These are phyloP conservation scores for Metarhizium sp. DNA, from an alignment of 2,329 filamentous ascomycete species.

Conservation along the genomic window DNA sequence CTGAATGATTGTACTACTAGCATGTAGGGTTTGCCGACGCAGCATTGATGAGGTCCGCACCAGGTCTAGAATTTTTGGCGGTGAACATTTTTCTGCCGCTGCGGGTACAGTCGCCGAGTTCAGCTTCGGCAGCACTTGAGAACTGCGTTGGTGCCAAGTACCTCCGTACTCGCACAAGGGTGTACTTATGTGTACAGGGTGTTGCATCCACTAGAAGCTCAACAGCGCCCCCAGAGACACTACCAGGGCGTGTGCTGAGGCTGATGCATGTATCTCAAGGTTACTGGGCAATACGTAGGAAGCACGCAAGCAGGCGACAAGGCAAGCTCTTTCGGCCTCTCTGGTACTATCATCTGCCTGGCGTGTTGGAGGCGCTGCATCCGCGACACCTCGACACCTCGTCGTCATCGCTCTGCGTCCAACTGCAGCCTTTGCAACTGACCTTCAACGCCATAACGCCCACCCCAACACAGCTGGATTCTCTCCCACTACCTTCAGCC, in stretches of 20 bases:
- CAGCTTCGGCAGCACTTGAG: conserved; percentile 5
- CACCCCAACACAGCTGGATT: not conserved
- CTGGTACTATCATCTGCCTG: too few species aligned
- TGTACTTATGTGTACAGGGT: too few species aligned
- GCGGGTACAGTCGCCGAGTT: not conserved
- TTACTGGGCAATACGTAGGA: not conserved
- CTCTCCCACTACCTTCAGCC: not conserved
- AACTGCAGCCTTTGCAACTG: not conserved
- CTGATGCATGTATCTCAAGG: not conserved
- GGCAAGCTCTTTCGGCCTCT: too few species aligned
- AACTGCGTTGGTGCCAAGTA: not conserved
- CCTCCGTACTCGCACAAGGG: too few species aligned
- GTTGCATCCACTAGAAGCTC: too few species aligned
- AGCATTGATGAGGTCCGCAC: not conserved
- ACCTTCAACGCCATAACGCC: not conserved
- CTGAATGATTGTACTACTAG: too few species aligned
- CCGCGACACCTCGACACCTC: not conserved
- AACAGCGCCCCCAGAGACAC: too few species aligned
- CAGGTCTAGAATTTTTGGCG: conserved; percentile 22
- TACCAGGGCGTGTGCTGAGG: not conserved
- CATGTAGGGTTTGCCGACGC: too few species aligned
- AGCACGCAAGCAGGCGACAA: too few species aligned
- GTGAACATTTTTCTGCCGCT: conserved; percentile 16
- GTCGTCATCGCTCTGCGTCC: not conserved
- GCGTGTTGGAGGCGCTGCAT: too few species aligned